These are phyloP conservation scores for Ramichloridium luteum DNA, from an alignment of 2,329 filamentous ascomycete genomes.

Conservation along the genomic window DNA sequence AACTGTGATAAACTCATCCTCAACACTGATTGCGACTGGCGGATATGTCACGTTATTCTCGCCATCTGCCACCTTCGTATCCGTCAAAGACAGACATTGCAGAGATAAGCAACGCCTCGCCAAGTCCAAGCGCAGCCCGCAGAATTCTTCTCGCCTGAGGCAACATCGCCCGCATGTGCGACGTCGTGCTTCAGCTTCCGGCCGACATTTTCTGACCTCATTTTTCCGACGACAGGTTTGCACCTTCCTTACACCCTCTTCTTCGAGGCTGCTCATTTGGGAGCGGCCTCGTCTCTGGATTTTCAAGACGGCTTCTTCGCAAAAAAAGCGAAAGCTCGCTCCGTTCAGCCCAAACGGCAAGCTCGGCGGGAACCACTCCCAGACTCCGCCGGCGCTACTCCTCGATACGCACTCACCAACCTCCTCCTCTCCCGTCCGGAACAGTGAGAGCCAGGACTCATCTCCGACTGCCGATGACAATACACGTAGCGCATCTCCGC, in stretches of 20 bases:
- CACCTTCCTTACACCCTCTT: not conserved
- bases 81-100: no score
- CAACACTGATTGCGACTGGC: no score
- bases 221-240: no score
- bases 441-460: conserved; percentile 10
- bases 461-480: conserved; percentile 13
- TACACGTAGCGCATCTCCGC: conserved; percentile 10
- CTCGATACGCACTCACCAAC: conserved; percentile 12
- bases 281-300: conserved; percentile 8
- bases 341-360: conserved; percentile 14
- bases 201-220: no score
- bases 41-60: no score
- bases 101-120: no score
- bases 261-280: conserved; percentile 2
- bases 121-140: not conserved
- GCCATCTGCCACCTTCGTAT: no score
- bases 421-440: conserved; percentile 13
- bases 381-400: not conserved
- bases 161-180: no score
- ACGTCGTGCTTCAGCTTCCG: no score
- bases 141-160: no score
- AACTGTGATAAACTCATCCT: no score
- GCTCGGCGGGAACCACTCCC: not conserved
- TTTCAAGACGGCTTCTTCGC: conserved; percentile 16
- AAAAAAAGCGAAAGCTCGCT: conserved; percentile 37